Base-by-base conservation (phyloP, 2,329 filamentous ascomycete genomes). In the Aspergillus sp. region DNA sequence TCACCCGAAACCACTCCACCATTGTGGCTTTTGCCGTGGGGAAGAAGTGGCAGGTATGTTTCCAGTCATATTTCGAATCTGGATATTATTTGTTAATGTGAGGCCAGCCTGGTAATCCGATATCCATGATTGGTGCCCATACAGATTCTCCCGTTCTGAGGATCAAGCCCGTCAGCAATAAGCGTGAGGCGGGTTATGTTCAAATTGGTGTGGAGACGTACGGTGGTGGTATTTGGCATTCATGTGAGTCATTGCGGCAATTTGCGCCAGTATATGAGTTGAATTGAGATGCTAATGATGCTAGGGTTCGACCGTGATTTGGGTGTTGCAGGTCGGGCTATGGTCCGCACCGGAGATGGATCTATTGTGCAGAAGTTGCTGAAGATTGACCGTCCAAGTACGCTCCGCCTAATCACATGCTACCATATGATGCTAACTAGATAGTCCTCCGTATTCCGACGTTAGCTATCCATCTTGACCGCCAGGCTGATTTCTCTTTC, bases 131-230 rank as follows among this genome's bases (percentile, higher is more conserved):
- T 52, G 93, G 91, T 58, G 90, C 93, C 35, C 91, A 98, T 71
- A 97, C 93, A 50, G 93, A 98, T 72, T 96, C 90, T 9, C 90
- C 89, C 5, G 90, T 87, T 59, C 80, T 98, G 44, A 85, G 91
- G 50, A 77, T 98, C 67, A 98, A 98, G 76, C 93, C 93, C 10
- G 85, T 95, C 38, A 95, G 88, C 64, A 95, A 91, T 73, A 93
- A 91, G 73, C 80, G 81, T 62, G 83, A 81, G 48, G 86, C 87
- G 55, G 91, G 91, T 10, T 98, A 93, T 69, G 72, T 96, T 53
- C 93, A 98, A 71, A 84, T 98, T 49, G 93, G 90, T 46, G 91
- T 96, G 45, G 93, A 98, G 76, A 91, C 89, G 1, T 98, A 98
- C 64, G 93, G 93, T 46, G 93, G 93, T 52, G 93, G 93, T 48